Base-by-base conservation (phyloP, 1,284 basidiomycete genomes). In the Trichosporon faecale region DNA sequence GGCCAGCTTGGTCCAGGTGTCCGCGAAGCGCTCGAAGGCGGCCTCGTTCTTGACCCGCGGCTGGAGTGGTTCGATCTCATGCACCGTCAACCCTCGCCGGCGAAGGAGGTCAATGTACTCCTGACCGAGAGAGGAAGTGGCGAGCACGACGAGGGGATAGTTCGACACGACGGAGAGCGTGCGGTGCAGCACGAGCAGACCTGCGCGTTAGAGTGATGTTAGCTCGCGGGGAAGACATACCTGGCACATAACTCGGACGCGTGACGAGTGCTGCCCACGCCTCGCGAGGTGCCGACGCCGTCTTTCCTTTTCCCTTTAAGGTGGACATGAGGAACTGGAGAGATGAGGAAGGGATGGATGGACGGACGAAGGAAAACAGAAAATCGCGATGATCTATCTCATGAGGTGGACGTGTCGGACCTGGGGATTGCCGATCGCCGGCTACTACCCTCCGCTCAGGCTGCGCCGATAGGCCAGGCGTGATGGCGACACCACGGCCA, bases 1-100 rank as follows among this genome's bases (percentile, higher is more conserved):
- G 77, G 90, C 88, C 66, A 97, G 83, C 82, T 97, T 97, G 2
- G 91, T 92, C 94, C 94, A 97, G 4, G 93, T 93, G 79, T 96
- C 93, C 23, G 84, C 85, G 79, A 97, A 94, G 63, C 94, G 86
- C 18, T 66, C 71, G 65, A 81, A 80, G 29, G 72, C 70, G 37
- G 69, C 71, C 57, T 80, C 78, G 14, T 80, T 77, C 35, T 86
- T 87, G 18, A 84, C 81, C 21, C 82, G 81, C 18, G 92, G 92
- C 8, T 85, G 77, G 46, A 97, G 85, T 46, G 84, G 83, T 29
- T 89, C 85, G 57, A 95, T 86, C 3, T 91, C 87, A 70, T 86
- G 82, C 31, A 89, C 86, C 5, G 72, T 69, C 74, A 94, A 88
- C 1, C 86, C 87, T 12, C 86, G 84, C 64, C 85, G 86, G 23